Evolutionary conservation across 192 early-diverging fungal genomes (phyloP).

Genomic region (Gryganskiella cystojenkinii): DNA sequence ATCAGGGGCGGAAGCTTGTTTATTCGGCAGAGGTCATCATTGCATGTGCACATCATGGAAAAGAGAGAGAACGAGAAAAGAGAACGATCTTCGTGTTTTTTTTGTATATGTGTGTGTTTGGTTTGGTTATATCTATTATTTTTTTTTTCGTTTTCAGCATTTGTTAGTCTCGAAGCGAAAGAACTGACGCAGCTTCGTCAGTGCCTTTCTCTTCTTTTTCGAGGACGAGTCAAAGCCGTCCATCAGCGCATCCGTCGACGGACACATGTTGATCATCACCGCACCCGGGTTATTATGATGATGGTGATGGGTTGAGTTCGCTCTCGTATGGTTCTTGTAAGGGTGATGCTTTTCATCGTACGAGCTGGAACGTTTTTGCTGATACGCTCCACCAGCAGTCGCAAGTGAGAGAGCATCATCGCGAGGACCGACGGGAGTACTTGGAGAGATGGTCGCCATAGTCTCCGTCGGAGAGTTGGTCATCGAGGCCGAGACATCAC

Average conservation of each 20-base stretch:
- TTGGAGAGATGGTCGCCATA: conserved; percentile 46
- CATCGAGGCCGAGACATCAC: conserved; percentile 37
- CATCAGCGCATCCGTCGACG: conserved; percentile 20
- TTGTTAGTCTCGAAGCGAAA: conserved; percentile 42
- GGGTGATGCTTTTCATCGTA: conserved; percentile 36
- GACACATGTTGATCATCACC: conserved; percentile 22
- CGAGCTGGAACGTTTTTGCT: conserved; percentile 17
- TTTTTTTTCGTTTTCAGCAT: background rate
- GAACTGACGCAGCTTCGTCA: conserved; percentile 47
- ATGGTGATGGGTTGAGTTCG: conserved; percentile 2
- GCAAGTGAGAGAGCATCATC: conserved; percentile 11
- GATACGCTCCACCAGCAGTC: background rate
- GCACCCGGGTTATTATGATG: background rate
- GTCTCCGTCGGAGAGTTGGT: conserved; percentile 38
- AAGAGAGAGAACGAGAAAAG: too few relatives aligned
- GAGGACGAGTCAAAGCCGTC: conserved; percentile 31
- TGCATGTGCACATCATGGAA: too few relatives aligned
- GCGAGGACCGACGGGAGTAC: conserved; percentile 22
- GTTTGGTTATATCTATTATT: background rate
- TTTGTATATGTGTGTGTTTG: background rate
- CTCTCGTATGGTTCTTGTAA: conserved; percentile 26
- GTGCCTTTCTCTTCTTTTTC: conserved; percentile 45
- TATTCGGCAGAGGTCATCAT: too few relatives aligned
- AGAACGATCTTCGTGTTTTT: background rate
- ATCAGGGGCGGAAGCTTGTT: too few relatives aligned